phyloP scores from a whole-genome alignment of 164 flowering plant species.

The Vitis amurensis region DNA sequence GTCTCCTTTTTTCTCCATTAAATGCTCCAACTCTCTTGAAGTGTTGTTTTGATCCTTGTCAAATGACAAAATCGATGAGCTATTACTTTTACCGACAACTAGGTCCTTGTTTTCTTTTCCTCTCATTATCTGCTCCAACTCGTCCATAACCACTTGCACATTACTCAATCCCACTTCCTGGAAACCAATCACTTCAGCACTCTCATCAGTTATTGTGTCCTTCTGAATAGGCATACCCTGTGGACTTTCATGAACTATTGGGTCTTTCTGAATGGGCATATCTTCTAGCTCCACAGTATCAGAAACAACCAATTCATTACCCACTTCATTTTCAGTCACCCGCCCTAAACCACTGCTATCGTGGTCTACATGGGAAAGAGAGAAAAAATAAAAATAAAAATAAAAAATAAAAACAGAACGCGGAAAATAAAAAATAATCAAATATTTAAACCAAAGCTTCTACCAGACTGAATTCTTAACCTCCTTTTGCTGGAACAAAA shows the following conservation, averaged over 20 bases:
- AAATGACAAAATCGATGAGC: background rate
- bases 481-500: too few relatives aligned
- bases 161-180: conserved; percentile 1
- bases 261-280: conserved; percentile 13
- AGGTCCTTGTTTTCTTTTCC: conserved; percentile 12
- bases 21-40: conserved; percentile 8
- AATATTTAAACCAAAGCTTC: too few relatives aligned
- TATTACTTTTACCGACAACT: conserved; percentile 1
- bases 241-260: conserved; percentile 7
- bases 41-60: conserved; percentile 4
- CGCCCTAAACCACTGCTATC: conserved; percentile 6
- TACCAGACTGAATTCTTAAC: too few relatives aligned
- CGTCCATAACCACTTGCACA: conserved; percentile 13
- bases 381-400: background rate
- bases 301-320: conserved; percentile 8
- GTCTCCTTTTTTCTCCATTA: conserved; percentile 14
- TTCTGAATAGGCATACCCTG: conserved; percentile 12
- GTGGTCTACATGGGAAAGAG: conserved; percentile 7
- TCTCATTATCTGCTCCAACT: conserved; percentile 14
- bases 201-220: background rate
- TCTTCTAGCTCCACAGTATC: conserved; percentile 7
- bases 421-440: background rate
- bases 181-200: conserved; percentile 8
- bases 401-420: background rate
- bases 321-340: conserved; percentile 6